Evolutionary conservation across 768 basidiomycete genomes (phyloP), one percentile per base, ranked within the genome.

Genomic region (Boletus edulis): DNA sequence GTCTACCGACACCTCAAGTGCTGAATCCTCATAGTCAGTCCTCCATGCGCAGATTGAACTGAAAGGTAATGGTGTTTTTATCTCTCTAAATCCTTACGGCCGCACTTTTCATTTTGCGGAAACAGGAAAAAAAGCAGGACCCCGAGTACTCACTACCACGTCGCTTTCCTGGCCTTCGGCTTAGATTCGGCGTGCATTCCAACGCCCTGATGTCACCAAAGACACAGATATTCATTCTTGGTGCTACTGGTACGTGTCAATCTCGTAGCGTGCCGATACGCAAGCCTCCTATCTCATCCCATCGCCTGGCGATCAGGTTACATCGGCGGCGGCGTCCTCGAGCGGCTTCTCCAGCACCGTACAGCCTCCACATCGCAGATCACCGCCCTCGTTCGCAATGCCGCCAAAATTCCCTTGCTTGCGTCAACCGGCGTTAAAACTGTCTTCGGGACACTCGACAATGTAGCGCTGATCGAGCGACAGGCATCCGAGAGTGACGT

Each of bases 401-500:
- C 66, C 5, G 43, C 62, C 42, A 66, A 67, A 29, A 34, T 41
- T 1, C 29, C 58, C 6, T 18, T 38, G 22, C 45, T 69, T 6
- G 42, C 55, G 27, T 46, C 48, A 0, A 27, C 67, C 29, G 65
- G 60, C 15, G 52, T 69, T 42, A 62, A 59, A 15, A 54, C 64
- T 12, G 40, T 67, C 4, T 13, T 69, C 13, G 81, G 81, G 8
- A 77, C 79, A 1, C 71, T 77, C 59, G 59, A 62, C 10, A 78
- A 83, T 56, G 35, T 54, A 0, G 56, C 57, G 4, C 56, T 79
- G 15, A 52, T 84, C 3, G 75, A 76, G 52, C 66, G 72, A 20
- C 65, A 77, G 17, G 74, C 76, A 0, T 73, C 75, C 3, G 64
- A 75, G 38, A 73, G 78, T 1, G 76, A 81, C 57, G 61, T 76